Base-by-base conservation (phyloP, 2,329 filamentous ascomycete species). In the Alternaria gaisen region DNA sequence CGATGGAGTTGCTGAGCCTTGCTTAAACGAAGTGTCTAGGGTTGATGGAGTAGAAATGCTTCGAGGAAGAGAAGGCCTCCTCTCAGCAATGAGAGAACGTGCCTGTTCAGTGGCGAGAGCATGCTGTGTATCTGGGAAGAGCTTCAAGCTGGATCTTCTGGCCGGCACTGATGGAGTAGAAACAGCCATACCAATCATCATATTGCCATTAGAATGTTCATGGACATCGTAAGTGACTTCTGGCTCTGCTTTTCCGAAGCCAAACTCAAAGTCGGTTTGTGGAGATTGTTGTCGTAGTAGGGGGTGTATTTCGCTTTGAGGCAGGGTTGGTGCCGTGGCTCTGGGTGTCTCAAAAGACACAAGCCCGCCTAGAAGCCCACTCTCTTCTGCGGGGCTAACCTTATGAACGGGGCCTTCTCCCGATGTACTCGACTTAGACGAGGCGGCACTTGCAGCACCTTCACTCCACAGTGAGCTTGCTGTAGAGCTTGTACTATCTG, bases 401-500 rank as follows among this genome's bases (percentile, higher is more conserved):
- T 69, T 71, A 12, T 44, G 51, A 22, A 40, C 63, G 12, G 46
- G 18, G 20, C 22, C 36, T 10, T 68, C 71, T 5, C 56, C 65
- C 28, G 64, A 60, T 3, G 67, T 60, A 44, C 74, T 77, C 2
- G 73, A 75, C 28, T 70, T 68, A 9, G 76, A 77, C 3, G 74
- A 77, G 2, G 63, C 53, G 9, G 65, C 68, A 46, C 74, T 76
- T 41, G 55, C 69, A 3, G 55, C 69, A 3, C 64, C 58, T 42
- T 75, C 74, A 28, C 73, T 77, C 73, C 72, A 78, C 11, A 71
- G 50, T 10, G 72, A 70, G 54, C 67, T 75, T 16, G 66, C 58
- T 6, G 57, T 55, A 2, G 72, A 75, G 18, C 61, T 71, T 4
- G 69, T 69, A 53, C 75, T 77, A 12, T 73, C 70, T 5, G 73